phyloP scores from a whole-genome alignment of 441 rosid species.

The Populus hybrid region DNA sequence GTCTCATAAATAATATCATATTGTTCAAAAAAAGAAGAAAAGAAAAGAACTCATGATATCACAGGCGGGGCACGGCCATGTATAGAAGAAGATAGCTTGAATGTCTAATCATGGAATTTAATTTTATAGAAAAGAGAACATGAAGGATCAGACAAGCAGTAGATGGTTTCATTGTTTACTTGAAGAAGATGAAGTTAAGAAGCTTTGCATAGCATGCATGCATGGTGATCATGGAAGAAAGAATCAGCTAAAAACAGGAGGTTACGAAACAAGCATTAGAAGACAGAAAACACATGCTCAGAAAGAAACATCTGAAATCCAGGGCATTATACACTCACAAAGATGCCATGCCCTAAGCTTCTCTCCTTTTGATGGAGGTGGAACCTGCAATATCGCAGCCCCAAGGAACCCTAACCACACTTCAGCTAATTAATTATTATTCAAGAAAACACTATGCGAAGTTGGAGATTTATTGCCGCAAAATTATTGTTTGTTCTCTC shows the following conservation, averaged over 20 bases:
- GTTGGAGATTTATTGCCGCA: too few species aligned
- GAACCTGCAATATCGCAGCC: neutral
- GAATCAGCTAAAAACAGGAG: neutral
- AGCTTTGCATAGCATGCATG: too few species aligned
- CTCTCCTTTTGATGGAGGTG: neutral
- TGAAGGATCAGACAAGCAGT: neutral
- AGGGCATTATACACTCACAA: neutral
- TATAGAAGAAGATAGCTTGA: neutral
- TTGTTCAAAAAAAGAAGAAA: too few species aligned
- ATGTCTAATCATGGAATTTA: neutral
- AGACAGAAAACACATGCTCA: conserved; percentile 10
- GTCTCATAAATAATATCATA: too few species aligned
- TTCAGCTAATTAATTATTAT: too few species aligned
- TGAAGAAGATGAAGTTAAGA: neutral
- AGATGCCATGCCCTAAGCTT: neutral
- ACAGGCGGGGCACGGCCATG: neutral
- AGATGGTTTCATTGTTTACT: neutral
- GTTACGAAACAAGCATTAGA: neutral
- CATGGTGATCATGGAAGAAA: too few species aligned
- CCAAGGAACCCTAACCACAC: neutral
- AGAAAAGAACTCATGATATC: neutral
- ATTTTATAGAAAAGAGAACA: neutral
- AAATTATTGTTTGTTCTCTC: too few species aligned
- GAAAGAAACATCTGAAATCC: conserved; percentile 5
- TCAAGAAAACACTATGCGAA: too few species aligned